Percentiles rank a stretch among this genome's conserved stretches.
These are phyloP conservation scores for Oryza officinalis DNA, from an alignment of 176 grass and related monocot species.

Conservation along the genomic window DNA sequence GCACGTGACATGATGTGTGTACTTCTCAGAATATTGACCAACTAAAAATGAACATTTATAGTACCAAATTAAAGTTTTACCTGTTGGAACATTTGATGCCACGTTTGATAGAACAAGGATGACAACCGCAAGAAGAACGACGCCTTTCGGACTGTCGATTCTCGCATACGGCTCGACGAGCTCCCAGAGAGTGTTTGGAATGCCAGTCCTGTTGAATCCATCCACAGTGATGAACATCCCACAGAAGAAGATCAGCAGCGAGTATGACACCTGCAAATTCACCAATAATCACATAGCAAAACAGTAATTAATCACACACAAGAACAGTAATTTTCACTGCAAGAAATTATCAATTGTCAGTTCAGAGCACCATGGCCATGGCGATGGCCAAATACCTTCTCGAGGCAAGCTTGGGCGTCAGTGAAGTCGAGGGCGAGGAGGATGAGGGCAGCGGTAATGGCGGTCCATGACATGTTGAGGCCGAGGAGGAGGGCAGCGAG, in stretches of 20 bases:
- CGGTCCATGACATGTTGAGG: constrained; percentile 96
- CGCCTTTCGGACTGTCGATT: constrained; percentile 62
- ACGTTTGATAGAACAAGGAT: constrained; percentile 92
- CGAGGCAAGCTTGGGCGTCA: constrained; percentile 80
- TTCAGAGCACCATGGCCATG: too few species aligned
- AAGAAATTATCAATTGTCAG: neutral
- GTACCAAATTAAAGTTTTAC: constrained; percentile 25
- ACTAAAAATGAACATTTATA: neutral
- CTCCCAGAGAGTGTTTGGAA: constrained; percentile 85
- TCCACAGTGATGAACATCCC: constrained; percentile 99
- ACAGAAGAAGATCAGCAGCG: constrained; percentile 92
- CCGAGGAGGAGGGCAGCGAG: constrained; percentile 78
- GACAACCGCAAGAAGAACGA: constrained; percentile 66
- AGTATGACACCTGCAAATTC: constrained; percentile 83
- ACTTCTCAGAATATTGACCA: neutral
- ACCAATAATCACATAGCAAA: neutral
- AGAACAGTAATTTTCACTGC: neutral
- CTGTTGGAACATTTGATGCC: constrained; percentile 96
- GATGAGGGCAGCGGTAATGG: constrained; percentile 83
- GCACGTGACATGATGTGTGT: neutral
- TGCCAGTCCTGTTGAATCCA: constrained; percentile 90
- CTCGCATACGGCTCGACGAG: constrained; percentile 72
- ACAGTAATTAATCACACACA: neutral
- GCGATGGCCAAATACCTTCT: too few species aligned
- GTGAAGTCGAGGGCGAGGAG: constrained; percentile 92